phyloP scores from a whole-genome alignment of 1,284 basidiomycete genomes.

The Cutaneotrichosporon cavernicola region DNA sequence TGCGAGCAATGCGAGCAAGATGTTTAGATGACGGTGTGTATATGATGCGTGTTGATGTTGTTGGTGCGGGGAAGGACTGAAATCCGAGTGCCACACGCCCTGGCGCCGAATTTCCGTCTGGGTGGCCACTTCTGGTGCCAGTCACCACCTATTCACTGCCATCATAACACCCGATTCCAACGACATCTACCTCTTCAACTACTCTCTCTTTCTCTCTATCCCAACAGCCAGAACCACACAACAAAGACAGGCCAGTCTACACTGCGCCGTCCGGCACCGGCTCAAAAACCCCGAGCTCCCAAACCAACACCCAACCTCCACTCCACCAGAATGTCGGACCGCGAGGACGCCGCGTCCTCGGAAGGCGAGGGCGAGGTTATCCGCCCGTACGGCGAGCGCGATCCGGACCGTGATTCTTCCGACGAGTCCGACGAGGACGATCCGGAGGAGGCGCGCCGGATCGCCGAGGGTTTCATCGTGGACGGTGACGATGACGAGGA shows the following conservation, averaged over 20 bases:
- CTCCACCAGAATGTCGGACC: conserved; percentile 37
- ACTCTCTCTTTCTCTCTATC: neutral
- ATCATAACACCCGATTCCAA: neutral
- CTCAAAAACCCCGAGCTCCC: neutral
- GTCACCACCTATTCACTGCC: neutral
- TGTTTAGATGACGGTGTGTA: neutral
- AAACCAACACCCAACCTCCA: neutral
- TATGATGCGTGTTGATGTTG: conserved; percentile 2
- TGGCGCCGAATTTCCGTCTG: conserved; percentile 1
- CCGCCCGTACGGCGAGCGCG: conserved; percentile 47
- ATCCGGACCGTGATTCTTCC: conserved; percentile 47
- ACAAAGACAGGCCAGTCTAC: neutral
- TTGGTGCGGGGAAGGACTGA: neutral
- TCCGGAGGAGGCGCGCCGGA: conserved; percentile 47
- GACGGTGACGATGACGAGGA: conserved; percentile 52
- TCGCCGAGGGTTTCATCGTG: conserved; percentile 54
- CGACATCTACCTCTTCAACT: neutral
- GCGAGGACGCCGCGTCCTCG: conserved; percentile 38
- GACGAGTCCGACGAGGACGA: conserved; percentile 54
- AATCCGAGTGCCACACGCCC: conserved; percentile 4
- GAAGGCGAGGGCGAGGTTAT: conserved; percentile 54
- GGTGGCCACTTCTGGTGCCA: neutral
- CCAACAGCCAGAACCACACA: neutral
- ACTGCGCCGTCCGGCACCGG: neutral
- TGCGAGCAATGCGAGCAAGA: neutral